Base-by-base conservation (phyloP, 805 yeast species). In the Candida loeiensis region DNA sequence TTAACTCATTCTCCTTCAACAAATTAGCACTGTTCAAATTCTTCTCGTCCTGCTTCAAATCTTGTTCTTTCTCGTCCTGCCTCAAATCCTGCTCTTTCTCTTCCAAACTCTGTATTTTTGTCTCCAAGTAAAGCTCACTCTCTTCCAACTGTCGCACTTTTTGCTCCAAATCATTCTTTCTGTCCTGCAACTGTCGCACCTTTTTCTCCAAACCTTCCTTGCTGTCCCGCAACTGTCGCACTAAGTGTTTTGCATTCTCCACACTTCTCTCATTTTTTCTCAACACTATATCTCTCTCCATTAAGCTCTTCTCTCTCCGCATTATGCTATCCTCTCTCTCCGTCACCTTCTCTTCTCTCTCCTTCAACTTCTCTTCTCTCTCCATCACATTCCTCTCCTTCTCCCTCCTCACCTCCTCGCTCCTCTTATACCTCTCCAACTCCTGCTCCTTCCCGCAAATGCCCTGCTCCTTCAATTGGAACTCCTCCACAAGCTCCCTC, bases 401-500 rank as follows among this genome's bases (percentile, higher is more conserved):
- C 29, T 26, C 12, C 12, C 12, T 6, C 29, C 13, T 26, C 29
- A 7, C 12, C 29, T 26, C 13, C 14, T 8, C 9, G 5, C 29
- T 21, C 24, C 9, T 9, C 28, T 25, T 13, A 7, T 9, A 5
- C 28, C 14, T 25, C 11, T 25, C 13, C 28, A 25, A 25, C 5
- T 25, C 14, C 14, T n/a, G 14, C 14, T 25, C 28, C 24, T 9
- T 21, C 9, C 24, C 15, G 13, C 33, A 30, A 17, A 7, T 17
- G 21, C 11, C 33, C 21, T 18, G 33, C 33, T 30, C 33, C 21
- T 30, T 30, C 21, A 17, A 6, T 19, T 25, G 34, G 12, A 26
- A 37, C 28, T 40, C 39, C 18, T 31, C 36, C 7, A 40, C 21
- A 13, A 34, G 7, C 6, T 35, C 43, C 16, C 19, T 32, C 14